Base-by-base conservation (phyloP, 2,329 filamentous ascomycete species). In the Didymella glomerata region DNA sequence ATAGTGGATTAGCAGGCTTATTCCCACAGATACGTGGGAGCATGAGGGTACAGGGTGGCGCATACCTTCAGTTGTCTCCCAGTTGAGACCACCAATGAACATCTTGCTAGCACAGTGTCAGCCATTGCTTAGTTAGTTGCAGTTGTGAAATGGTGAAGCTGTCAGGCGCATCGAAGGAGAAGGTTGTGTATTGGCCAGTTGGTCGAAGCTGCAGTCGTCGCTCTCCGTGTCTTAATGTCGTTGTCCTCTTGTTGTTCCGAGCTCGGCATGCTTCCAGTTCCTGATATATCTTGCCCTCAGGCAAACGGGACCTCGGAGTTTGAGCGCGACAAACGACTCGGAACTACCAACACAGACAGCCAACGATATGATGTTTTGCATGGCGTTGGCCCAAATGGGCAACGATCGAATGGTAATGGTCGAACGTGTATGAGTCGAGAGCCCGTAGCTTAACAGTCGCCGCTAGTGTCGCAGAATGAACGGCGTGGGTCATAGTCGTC, bases 61-160 rank as follows among this genome's bases (percentile, higher is more conserved):
- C 93, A 85, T 88, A 98, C 94, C 89, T 82, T 98, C 94, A 55
- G 95, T 98, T 16, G 95, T 99, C 80, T 99, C 95, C 95, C 95
- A 99, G 76, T 99, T 99, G 54, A 99, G 82, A 40, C 95, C 95
- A 71, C 95, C 95, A 79, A 99, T 99, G 72, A 99, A 99, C 95
- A 99, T 99, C 83, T 99, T 99, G 73, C 95, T 99, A 50, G 22
- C 30, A 52, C 27, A 18, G 52, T 50, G 65, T 74, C 57, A 73
- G 71, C 22, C 53, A 61, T 48, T 52, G 22, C 22, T 45, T 13
- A 24, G 10, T 34, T 10, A 38, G 14, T 18, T 4, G 32, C 27
- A 36, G n/a, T 34, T 10, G 10, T 34, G 8, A 24, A 51, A n/a
- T 11, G 25, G 11, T 40, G 3, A 36, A 44, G 42, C 2, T 38